These are phyloP conservation scores for Penicillium frequentans DNA, from an alignment of 2,329 filamentous ascomycete species.

Conservation along the genomic window DNA sequence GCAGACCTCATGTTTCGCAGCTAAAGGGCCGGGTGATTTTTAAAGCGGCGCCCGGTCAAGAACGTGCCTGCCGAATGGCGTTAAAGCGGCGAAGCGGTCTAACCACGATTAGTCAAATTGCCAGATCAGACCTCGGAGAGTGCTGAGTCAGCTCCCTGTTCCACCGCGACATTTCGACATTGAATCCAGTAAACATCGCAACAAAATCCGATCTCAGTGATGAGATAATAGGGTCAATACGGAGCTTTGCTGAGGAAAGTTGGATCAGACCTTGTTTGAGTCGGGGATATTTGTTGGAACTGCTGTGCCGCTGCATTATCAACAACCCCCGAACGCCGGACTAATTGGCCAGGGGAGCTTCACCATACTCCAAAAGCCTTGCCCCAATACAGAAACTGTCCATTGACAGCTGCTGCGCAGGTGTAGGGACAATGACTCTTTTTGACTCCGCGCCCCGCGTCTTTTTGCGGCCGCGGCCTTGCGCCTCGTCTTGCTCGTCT, in stretches of 20 bases:
- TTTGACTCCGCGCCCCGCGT: constrained; percentile 36
- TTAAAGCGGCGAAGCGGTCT: background rate
- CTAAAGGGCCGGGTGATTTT: background rate
- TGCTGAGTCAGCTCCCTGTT: background rate
- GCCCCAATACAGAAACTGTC: background rate
- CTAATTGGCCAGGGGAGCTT: background rate
- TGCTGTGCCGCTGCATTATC: background rate
- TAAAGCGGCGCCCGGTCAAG: background rate
- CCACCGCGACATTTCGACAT: background rate
- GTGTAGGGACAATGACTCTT: constrained; percentile 7
- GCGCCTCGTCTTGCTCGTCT: constrained; percentile 73
- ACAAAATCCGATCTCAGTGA: background rate
- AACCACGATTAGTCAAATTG: background rate
- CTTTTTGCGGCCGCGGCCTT: constrained; percentile 55
- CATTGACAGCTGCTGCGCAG: too few relatives aligned
- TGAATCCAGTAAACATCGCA: background rate
- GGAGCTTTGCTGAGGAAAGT: background rate
- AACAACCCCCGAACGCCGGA: background rate
- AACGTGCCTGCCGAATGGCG: too few relatives aligned
- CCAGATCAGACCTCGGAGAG: background rate
- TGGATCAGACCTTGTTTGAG: background rate
- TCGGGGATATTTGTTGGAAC: background rate
- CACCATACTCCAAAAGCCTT: background rate
- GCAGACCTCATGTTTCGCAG: too few relatives aligned
- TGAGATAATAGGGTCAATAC: background rate